phyloP scores from a whole-genome alignment of 2,329 filamentous ascomycete species.

The Aspergillus chevalieri region DNA sequence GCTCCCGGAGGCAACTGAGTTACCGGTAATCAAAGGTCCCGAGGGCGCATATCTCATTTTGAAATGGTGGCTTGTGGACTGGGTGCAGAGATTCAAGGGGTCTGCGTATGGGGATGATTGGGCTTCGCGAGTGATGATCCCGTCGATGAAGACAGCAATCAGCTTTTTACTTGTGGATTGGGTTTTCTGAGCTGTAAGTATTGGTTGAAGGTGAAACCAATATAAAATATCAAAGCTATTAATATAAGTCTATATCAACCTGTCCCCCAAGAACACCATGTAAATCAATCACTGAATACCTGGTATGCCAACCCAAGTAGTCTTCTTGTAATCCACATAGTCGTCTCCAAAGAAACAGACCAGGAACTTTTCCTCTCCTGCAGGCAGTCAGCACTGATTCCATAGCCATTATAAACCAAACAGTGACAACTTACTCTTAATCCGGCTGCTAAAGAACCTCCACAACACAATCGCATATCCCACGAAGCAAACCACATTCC shows the following conservation, averaged over 20 bases:
- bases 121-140: not conserved
- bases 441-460: conserved; percentile 73
- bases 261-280: not conserved
- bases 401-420: not conserved
- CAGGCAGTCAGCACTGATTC: conserved; percentile 6
- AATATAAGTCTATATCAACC: no score
- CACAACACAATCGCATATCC: conserved; percentile 72
- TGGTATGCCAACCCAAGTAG: conserved; percentile 73
- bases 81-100: not conserved
- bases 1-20: not conserved
- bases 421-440: conserved; percentile 50
- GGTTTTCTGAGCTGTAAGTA: not conserved
- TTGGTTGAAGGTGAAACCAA: no score
- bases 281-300: conserved; percentile 50
- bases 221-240: no score
- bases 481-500: conserved; percentile 72
- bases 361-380: conserved; percentile 72
- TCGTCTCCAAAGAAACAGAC: conserved; percentile 77
- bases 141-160: not conserved
- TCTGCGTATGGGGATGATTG: not conserved
- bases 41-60: not conserved
- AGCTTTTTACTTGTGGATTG: not conserved
- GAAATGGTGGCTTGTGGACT: not conserved
- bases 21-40: not conserved
- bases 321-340: conserved; percentile 66